Evolutionary conservation across 1,284 basidiomycete genomes (phyloP).

Genomic region (Takashimella tepidaria): DNA sequence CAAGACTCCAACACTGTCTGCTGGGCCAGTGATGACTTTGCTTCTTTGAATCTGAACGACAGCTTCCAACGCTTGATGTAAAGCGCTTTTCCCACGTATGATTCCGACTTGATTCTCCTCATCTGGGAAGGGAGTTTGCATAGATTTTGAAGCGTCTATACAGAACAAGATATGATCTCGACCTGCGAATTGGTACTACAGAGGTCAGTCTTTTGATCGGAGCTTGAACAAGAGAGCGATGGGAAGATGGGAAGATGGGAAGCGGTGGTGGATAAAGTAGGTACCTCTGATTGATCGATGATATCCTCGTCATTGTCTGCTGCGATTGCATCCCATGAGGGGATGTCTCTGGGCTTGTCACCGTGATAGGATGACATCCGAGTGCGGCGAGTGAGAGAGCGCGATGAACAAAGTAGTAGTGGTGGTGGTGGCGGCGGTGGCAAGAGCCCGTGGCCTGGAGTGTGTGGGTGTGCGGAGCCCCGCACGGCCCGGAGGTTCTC

Average conservation of each 20-base stretch:
- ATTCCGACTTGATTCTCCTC: conserved; percentile 33
- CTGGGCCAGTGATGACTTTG: conserved; percentile 81
- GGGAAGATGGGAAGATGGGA: background rate
- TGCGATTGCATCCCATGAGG: conserved; percentile 40
- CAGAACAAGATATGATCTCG: conserved; percentile 84
- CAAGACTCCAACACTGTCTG: conserved; percentile 80
- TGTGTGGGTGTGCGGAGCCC: background rate
- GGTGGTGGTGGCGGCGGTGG: background rate
- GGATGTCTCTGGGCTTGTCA: conserved; percentile 23
- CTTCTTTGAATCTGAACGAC: conserved; percentile 79
- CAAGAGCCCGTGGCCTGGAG: too few species aligned
- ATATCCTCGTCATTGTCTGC: conserved; percentile 34
- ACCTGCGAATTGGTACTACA: conserved; percentile 64
- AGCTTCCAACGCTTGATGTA: conserved; percentile 65
- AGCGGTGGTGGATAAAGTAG: background rate
- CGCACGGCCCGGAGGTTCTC: too few species aligned
- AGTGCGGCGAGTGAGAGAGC: too few species aligned
- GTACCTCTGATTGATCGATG: conserved; percentile 38
- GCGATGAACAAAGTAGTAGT: too few species aligned
- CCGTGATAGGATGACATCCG: conserved; percentile 44
- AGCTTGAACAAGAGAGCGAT: background rate
- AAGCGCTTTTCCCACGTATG: conserved; percentile 42
- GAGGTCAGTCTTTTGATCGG: too few species aligned
- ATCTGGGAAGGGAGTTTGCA: conserved; percentile 65
- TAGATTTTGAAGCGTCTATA: conserved; percentile 85